Base-by-base conservation (phyloP, 495 filamentous ascomycete species). In the Parathielavia appendiculata region DNA sequence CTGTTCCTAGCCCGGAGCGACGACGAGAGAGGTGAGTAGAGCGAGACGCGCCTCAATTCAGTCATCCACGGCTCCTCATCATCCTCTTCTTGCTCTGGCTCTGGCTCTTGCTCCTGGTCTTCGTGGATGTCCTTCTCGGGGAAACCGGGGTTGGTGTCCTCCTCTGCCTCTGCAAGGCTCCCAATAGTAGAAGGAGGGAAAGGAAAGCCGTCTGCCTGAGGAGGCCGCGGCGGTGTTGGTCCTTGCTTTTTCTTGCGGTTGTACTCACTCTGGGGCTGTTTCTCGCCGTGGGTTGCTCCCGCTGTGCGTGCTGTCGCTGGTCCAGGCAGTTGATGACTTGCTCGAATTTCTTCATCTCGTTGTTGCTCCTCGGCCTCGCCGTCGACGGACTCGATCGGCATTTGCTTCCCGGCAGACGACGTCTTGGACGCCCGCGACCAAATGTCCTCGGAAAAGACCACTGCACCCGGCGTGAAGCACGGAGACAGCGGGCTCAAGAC, bases 381-480 rank as follows among this genome's bases (percentile, higher is more conserved):
- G 5, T 35, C 47, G 20, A 43, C 36, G 26, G 14, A 22, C 52
- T 46, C 43, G 1, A 8, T 35, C 26, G 7, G 22, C 8, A 5
- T 26, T 12, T 17, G 16, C 46, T 4, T 5, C 14, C 4, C 44
- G 10, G 30, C 17, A 17, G 30, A 12, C 35, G 34, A 48, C 32
- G 54, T 39, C 44, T 30, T 13, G 30, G 36, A 13, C 36, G 35
- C 47, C 22, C 38, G 22, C 35, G 46, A 49, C 58, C 63, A 62
- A 11, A 68, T 59, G 14, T 61, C 41, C 26, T 59, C 60, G 7
- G 45, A 39, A 39, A 67, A 69, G 1, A 49, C 19, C 23, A 53
- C 11, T n/a, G 16, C 49, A 2, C 58, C 43, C 3, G 63, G 54
- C 17, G 43, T 51, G 13, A 65, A 62, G 11, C 51, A 43, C 0